These are phyloP conservation scores for Nemania bipapillata DNA, from an alignment of 2,329 filamentous ascomycete species.

Conservation along the genomic window DNA sequence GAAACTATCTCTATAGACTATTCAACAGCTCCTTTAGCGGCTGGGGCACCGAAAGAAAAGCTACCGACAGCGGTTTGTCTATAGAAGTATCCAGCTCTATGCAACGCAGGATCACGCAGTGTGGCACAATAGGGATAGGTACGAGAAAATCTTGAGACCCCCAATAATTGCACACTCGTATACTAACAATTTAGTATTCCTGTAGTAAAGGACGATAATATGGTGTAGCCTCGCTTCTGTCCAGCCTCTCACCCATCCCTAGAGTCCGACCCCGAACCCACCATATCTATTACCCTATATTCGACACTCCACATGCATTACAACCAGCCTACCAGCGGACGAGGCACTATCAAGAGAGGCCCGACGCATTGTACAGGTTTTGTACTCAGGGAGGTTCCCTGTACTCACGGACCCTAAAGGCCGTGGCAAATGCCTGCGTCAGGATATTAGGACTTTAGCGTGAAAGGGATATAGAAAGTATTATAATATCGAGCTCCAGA, in stretches of 20 bases:
- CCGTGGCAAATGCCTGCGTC: constrained; percentile 28
- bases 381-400: constrained; percentile 32
- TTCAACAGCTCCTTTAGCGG: no score
- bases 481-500: no score
- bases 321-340: no score
- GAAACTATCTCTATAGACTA: no score
- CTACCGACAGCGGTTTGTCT: not conserved
- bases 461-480: not conserved
- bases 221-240: no score
- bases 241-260: no score
- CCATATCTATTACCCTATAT: no score
- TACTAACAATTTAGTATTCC: not conserved
- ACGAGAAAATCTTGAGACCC: not conserved
- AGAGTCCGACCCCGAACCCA: no score
- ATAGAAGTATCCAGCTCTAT: not conserved
- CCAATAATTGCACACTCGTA: not conserved
- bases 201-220: no score
- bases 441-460: constrained; percentile 8
- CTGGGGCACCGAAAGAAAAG: not conserved
- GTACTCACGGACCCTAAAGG: constrained; percentile 4
- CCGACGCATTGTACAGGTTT: constrained; percentile 27
- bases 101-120: not conserved
- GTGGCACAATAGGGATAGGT: not conserved
- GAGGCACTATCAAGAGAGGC: not conserved
- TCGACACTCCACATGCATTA: no score